Base-by-base conservation (phyloP, 305 asterid species). In the Euphrasia arctica region DNA sequence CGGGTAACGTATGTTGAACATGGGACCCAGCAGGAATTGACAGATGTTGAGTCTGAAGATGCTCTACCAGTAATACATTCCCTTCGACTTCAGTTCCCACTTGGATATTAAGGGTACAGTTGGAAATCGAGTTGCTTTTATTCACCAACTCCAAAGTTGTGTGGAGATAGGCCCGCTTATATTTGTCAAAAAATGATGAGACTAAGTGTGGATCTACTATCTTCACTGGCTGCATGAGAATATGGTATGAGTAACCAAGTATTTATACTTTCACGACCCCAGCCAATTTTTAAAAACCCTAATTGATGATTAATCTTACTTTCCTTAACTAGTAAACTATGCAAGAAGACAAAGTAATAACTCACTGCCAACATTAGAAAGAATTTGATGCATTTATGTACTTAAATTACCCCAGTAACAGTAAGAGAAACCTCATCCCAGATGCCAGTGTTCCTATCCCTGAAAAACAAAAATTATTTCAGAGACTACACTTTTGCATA, bases 371-470 rank as follows among this genome's bases (percentile, higher is more conserved):
- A 18, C 58, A 49, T 9, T 59, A 48, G 59, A 36, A 70, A 73
- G 15, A 62, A 41, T 28, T 32, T 31, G 42, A 55, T 59, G 63
- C 28, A 28, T 14, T 67, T 45, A 55, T 22, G 50, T 11, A 45
- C 42, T 71, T 49, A 73, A 65, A 91, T 84, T 79, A 93, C 99
- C 85, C 99, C 99, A 47, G 97, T 82, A 73, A 87, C 80, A 68
- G 83, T 78, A 68, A 90, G 74, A 70, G 97, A 93, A 50, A 93
- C 97, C 79, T 93, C 96, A 67, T 93, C 99, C 99, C 99, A 93
- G 71, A 93, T 86, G 56, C 99, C 99, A 72, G 99, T 93, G 84
- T 93, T 93, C 78, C 97, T 82, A 70, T 93, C 99, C 87, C 99
- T 93, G 85, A 58, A 75, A 76, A 64, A 14, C 2, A 41, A 29